Evolutionary conservation across 192 early-diverging fungal genomes (phyloP).

Genomic region (Coemansia javaensis): DNA sequence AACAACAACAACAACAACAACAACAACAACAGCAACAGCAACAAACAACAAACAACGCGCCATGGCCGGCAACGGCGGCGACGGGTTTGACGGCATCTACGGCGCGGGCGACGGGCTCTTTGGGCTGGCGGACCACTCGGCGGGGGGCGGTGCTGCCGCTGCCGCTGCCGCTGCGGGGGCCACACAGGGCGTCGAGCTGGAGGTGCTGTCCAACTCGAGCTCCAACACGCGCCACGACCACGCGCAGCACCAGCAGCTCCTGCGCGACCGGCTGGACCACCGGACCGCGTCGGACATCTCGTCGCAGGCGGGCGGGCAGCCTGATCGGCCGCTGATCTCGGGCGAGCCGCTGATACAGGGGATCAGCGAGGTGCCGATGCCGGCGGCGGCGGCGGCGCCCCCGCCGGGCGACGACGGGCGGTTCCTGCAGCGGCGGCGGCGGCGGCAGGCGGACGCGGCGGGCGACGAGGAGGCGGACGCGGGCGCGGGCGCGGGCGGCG

Average conservation of each 20-base stretch:
- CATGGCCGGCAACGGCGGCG: too few relatives aligned
- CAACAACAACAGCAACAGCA: too few relatives aligned
- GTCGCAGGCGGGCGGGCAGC: constrained; percentile 38
- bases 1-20: too few relatives aligned
- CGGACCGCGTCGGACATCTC: constrained; percentile 42
- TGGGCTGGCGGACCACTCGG: constrained; percentile 8
- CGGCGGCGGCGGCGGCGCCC: constrained; percentile 5
- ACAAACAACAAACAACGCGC: too few relatives aligned
- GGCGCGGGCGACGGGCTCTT: too few relatives aligned
- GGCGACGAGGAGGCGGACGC: constrained; percentile 16
- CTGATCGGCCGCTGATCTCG: constrained; percentile 38
- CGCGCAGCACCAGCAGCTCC: too few relatives aligned
- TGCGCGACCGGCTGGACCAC: constrained; percentile 37
- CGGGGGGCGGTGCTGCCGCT: too few relatives aligned
- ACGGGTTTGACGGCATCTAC: too few relatives aligned
- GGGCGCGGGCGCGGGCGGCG: constrained; percentile 3
- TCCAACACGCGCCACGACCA: constrained; percentile 41
- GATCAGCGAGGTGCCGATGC: constrained; percentile 25
- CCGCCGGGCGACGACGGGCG: constrained; percentile 15
- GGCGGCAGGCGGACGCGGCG: constrained; percentile 3
- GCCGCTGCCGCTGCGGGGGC: constrained; percentile 1
- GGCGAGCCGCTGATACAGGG: constrained; percentile 37
- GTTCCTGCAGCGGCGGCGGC: constrained; percentile 20
- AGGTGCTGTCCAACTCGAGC: constrained; percentile 41
- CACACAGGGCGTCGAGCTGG: constrained; percentile 37